A percentile compares a stretch with the other conserved stretches of the same genome.
Evolutionary conservation across 495 filamentous ascomycete species (phyloP).

Genomic region (Aspergillus incahuasiensis): DNA sequence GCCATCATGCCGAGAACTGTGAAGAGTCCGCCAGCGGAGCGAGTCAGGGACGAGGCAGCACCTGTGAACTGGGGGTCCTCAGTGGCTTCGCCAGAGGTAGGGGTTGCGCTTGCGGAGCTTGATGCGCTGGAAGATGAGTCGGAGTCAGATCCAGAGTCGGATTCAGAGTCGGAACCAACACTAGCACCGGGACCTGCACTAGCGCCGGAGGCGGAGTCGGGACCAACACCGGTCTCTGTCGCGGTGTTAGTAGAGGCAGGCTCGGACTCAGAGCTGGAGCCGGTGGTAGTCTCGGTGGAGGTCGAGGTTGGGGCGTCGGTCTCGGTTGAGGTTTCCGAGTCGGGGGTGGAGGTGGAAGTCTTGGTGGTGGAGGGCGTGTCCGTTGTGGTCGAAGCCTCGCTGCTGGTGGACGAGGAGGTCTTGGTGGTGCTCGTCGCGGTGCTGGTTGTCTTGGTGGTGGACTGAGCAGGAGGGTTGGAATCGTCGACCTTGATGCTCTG

Average conservation of each 20-base stretch:
- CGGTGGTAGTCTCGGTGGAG: background rate
- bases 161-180: conserved; percentile 14
- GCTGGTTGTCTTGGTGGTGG: conserved; percentile 11
- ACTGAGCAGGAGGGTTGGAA: conserved; percentile 8
- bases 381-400: background rate
- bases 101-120: conserved; percentile 5
- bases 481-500: conserved; percentile 31
- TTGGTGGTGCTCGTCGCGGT: conserved; percentile 5
- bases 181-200: background rate
- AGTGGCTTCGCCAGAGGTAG: conserved; percentile 17
- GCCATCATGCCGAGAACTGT: conserved; percentile 31
- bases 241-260: background rate
- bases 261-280: conserved; percentile 6
- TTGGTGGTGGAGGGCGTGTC: background rate
- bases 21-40: conserved; percentile 24
- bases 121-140: conserved; percentile 18
- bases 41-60: conserved; percentile 18
- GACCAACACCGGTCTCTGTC: background rate
- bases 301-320: background rate
- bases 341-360: conserved; percentile 4
- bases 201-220: background rate
- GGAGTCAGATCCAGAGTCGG: conserved; percentile 16
- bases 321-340: too few relatives aligned
- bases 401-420: background rate
- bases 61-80: conserved; percentile 21